A percentile compares a stretch with the other conserved stretches of the same genome.
Conservation (phyloP, 208 protist species). For the Porcisia hertigi region DNA sequence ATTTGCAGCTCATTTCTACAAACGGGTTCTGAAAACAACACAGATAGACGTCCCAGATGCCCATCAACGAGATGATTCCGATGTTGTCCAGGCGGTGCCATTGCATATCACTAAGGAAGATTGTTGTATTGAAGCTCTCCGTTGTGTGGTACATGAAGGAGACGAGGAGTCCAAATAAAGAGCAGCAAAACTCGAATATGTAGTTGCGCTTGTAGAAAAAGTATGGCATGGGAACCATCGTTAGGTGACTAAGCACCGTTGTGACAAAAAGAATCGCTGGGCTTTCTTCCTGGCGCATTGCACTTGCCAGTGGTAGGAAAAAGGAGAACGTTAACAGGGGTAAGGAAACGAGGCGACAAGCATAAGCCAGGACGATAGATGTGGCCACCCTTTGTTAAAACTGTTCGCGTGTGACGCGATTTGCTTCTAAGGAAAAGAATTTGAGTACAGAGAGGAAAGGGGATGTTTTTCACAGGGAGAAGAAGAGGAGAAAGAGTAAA, state of each 20-base stretch:
- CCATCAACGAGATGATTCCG: slow-evolving; percentile 45
- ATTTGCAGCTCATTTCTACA: slow-evolving; percentile 52
- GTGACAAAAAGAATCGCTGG: slow-evolving; percentile 44
- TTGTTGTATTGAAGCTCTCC: slow-evolving; percentile 45
- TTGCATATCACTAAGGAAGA: slow-evolving; percentile 63
- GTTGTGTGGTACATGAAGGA: slow-evolving; percentile 84
- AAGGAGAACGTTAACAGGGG: no score
- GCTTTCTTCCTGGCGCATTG: slow-evolving; percentile 39
- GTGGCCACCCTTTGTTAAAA: not conserved
- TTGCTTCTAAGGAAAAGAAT: no score
- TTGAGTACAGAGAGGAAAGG: no score
- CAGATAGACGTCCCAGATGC: slow-evolving; percentile 53
- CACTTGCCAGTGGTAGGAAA: not conserved
- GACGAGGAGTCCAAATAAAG: slow-evolving; percentile 49
- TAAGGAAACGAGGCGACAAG: not conserved
- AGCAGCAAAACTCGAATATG: slow-evolving; percentile 52
- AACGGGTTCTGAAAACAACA: slow-evolving; percentile 38
- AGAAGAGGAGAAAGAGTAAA: not conserved
- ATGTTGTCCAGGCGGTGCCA: slow-evolving; percentile 87
- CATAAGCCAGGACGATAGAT: not conserved
- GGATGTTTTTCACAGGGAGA: not conserved
- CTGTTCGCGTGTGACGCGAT: not conserved
- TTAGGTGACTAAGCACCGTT: slow-evolving; percentile 71
- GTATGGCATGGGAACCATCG: slow-evolving; percentile 47
- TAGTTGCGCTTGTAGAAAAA: slow-evolving; percentile 50